Conservation (phyloP, 371 early-diverging fungal genomes). For the Rhizopus microsporus region DNA sequence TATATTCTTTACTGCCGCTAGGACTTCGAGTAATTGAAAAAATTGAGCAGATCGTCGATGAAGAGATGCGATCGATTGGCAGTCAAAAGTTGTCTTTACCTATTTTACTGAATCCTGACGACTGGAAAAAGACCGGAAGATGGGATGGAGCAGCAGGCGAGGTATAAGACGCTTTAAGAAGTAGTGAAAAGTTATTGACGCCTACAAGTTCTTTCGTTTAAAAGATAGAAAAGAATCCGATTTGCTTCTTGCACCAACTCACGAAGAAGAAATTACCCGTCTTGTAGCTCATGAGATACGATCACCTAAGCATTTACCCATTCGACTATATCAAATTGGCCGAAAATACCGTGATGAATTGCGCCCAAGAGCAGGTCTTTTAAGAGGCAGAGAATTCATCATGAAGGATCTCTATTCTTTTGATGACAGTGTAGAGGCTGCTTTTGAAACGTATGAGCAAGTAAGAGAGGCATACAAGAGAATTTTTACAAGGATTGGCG, state of each 20-base stretch:
- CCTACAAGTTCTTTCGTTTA: constrained; percentile 67
- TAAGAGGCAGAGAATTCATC: constrained; percentile 88
- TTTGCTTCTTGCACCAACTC: constrained; percentile 83
- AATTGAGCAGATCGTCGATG: constrained; percentile 76
- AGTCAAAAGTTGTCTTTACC: constrained; percentile 81
- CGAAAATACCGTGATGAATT: constrained; percentile 86
- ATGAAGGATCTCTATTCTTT: constrained; percentile 96
- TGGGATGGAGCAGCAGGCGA: constrained; percentile 76
- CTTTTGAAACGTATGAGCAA: constrained; percentile 70
- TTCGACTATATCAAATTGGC: constrained; percentile 89
- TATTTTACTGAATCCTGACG: constrained; percentile 60
- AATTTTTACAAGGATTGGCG: constrained; percentile 74
- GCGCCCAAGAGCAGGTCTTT: constrained; percentile 79
- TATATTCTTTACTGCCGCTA: constrained; percentile 80
- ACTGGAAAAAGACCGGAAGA: constrained; percentile 81
- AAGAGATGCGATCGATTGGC: constrained; percentile 75
- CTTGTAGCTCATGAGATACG: constrained; percentile 69
- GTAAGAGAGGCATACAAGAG: constrained; percentile 72
- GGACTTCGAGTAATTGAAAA: constrained; percentile 76
- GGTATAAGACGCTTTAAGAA: constrained; percentile 24
- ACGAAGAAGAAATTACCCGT: constrained; percentile 90
- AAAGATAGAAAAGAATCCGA: constrained; percentile 78
- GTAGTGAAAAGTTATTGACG: neutral
- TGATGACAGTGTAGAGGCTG: constrained; percentile 70
- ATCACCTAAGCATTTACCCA: constrained; percentile 75